These are phyloP conservation scores for Desmodesmus armatus DNA, from an alignment of 139 green algal genomes.

Conservation along the genomic window DNA sequence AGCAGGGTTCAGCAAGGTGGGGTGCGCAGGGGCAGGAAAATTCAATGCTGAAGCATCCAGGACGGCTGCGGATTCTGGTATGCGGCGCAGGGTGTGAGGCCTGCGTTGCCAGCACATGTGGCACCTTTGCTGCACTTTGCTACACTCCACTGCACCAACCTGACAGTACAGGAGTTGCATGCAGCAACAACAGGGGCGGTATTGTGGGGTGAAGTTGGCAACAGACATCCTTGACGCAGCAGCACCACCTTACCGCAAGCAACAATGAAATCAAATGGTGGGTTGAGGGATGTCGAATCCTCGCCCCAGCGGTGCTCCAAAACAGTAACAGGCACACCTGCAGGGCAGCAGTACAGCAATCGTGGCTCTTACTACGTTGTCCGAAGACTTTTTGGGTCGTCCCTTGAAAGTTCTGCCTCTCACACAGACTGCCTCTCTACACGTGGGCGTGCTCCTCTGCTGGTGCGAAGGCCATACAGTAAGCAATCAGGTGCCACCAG, in stretches of 20 bases:
- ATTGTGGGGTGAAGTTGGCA: neutral
- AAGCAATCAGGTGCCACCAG: neutral
- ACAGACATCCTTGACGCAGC: neutral
- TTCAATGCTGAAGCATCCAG: too few relatives aligned
- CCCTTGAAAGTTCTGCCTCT: too few relatives aligned
- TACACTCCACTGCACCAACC: neutral
- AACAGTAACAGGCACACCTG: neutral
- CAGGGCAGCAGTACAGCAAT: neutral
- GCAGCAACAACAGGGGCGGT: neutral
- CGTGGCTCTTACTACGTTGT: too few relatives aligned
- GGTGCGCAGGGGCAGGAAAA: too few relatives aligned
- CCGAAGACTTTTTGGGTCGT: too few relatives aligned
- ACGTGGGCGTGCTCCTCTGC: too few relatives aligned
- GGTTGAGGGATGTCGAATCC: neutral
- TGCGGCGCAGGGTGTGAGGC: too few relatives aligned
- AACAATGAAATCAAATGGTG: constrained; percentile 26
- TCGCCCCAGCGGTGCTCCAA: constrained; percentile 8
- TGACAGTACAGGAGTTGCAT: neutral
- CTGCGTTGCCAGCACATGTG: too few relatives aligned
- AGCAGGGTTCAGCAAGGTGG: neutral
- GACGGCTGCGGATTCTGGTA: too few relatives aligned
- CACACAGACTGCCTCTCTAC: too few relatives aligned
- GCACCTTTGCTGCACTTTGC: too few relatives aligned
- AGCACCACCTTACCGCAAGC: neutral
- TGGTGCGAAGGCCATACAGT: too few relatives aligned